phyloP scores from a whole-genome alignment of 2,329 filamentous ascomycete species.

The Tolypocladium endophyticum region DNA sequence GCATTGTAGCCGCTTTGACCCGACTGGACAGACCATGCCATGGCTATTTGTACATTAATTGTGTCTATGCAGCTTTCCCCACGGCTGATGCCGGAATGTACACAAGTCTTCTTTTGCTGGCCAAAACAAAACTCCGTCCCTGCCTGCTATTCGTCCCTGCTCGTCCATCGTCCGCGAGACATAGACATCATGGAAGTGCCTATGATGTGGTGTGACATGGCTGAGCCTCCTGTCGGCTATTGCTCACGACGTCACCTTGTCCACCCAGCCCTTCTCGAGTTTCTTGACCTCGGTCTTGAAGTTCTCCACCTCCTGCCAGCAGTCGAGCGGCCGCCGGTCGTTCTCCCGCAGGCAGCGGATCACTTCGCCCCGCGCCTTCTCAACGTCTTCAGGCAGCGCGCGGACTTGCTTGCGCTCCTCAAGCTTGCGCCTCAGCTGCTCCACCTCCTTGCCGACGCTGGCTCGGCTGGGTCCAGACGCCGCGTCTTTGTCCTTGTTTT shows the following conservation, averaged over 20 bases:
- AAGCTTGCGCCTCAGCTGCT: constrained; percentile 46
- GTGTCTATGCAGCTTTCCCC: constrained; percentile 19
- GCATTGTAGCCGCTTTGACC: not conserved
- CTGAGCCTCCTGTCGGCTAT: not conserved
- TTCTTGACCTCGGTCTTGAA: constrained; percentile 85
- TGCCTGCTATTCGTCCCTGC: constrained; percentile 3
- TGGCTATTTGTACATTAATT: constrained; percentile 11
- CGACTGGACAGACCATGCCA: not conserved
- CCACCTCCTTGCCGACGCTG: constrained; percentile 48
- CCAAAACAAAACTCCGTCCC: constrained; percentile 1
- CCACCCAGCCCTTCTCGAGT: constrained; percentile 80
- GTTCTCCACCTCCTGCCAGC: constrained; percentile 83
- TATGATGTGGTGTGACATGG: not conserved
- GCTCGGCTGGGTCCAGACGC: constrained; percentile 24
- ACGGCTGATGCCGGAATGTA: constrained; percentile 19
- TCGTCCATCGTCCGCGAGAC: not conserved
- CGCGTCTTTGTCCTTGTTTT: constrained; percentile 26
- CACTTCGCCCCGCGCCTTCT: constrained; percentile 64
- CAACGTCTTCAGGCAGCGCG: constrained; percentile 59
- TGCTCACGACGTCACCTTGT: constrained; percentile 51
- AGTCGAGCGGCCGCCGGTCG: constrained; percentile 82
- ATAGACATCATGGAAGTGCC: not conserved
- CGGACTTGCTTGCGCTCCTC: constrained; percentile 54
- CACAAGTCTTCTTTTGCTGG: constrained; percentile 5
- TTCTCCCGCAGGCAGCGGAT: constrained; percentile 73